Conservation (phyloP, 805 yeast species). For the Yarrowia porcina region DNA sequence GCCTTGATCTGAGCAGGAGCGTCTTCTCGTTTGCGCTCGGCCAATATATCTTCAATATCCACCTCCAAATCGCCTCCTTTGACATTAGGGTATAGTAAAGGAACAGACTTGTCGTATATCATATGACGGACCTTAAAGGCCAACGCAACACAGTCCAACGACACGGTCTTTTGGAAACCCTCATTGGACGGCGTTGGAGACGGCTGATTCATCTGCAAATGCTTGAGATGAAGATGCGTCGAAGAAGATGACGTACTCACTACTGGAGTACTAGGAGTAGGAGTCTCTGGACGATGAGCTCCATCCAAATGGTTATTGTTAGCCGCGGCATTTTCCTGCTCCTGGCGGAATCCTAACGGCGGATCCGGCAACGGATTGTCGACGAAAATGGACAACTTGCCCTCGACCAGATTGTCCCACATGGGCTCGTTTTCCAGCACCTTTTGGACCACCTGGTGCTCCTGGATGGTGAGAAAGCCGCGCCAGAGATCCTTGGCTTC, state of each 20-base stretch:
- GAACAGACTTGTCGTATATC: constrained; percentile 41
- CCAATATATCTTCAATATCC: constrained; percentile 7
- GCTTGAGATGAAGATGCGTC: constrained; percentile 20
- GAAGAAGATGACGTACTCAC: constrained; percentile 16
- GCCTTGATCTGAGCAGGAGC: constrained; percentile 1
- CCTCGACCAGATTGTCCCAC: constrained; percentile 20
- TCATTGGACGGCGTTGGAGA: constrained; percentile 19
- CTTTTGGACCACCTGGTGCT: constrained; percentile 39
- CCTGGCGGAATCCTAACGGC: constrained; percentile 20
- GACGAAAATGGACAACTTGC: constrained; percentile 15
- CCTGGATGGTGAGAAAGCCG: constrained; percentile 40
- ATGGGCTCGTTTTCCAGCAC: constrained; percentile 12
- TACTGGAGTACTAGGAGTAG: constrained; percentile 14
- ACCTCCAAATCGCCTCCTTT: constrained; percentile 23
- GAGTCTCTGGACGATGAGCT: constrained; percentile 4
- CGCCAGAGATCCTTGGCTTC: constrained; percentile 37
- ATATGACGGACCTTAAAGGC: constrained; percentile 43
- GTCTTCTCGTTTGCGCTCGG: not conserved
- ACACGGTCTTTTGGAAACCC: constrained; percentile 14
- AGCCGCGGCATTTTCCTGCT: constrained; percentile 10
- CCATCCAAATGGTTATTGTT: constrained; percentile 12
- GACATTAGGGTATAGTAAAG: constrained; percentile 33
- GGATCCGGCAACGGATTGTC: constrained; percentile 24
- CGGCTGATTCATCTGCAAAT: constrained; percentile 13
- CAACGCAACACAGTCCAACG: constrained; percentile 37